Base-by-base conservation (phyloP, 345 rosid species). In the Mallotus nudiflorus region DNA sequence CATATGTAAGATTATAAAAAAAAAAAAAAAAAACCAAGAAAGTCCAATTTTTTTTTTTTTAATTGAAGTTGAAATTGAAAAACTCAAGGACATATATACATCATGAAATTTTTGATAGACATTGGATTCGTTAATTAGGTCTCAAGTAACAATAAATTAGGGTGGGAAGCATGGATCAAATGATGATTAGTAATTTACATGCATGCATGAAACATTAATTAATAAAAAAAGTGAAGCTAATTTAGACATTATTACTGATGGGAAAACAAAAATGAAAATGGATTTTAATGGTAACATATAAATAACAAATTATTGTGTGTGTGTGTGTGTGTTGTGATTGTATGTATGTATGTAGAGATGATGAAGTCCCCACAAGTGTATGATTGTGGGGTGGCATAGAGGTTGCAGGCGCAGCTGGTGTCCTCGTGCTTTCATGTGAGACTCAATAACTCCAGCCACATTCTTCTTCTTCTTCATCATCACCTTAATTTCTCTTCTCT, bases 371-470 rank as follows among this genome's bases (percentile, higher is more conserved):
- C 82, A 79, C 83, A 54, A 63, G 68, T 61, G 31, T 71, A 79
- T 79, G 73, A 84, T 70, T 75, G 77, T 35, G 24, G 72, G 7
- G 70, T 71, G 77, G 72, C 77, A 63, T 28, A 67, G 25, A 33
- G 71, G 52, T n/a, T 12, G 68, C 62, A 66, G 72, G 65, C 55
- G 77, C 65, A 55, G 81, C 72, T 63, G 75, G 61, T 69, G 73
- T 61, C 80, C 77, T 82, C 82, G 77, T 84, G 88, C 84, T 7
- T 84, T 80, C 87, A 84, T 75, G 87, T 82, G 85, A 79, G 62
- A 52, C 67, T 81, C 74, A 55, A 73, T 79, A 68, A 74, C 18
- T 77, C 80, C 76, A 71, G 19, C 78, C 77, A 67, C 63, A 54
- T 56, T 61, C 77, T 55, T 66, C 69, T 56, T 61, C 77, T 55